Percentiles rank a stretch among this genome's conserved stretches.
These are phyloP conservation scores for Phalaenopsis aphrodite DNA, from an alignment of 106 monocot genomes.

Conservation along the genomic window DNA sequence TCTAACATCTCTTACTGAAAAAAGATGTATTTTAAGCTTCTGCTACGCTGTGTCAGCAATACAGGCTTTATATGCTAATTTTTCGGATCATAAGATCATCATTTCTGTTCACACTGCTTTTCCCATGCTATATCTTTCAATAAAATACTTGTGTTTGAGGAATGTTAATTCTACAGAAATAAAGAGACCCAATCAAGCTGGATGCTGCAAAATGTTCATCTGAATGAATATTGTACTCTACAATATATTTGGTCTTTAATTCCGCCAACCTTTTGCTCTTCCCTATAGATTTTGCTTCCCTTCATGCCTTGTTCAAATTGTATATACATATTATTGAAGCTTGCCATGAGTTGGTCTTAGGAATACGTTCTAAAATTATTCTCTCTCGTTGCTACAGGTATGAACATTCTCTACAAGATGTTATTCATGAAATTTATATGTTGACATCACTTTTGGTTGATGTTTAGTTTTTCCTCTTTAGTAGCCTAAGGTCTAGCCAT, in stretches of 20 bases:
- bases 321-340: not conserved
- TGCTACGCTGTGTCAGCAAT: not conserved
- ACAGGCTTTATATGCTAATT: not conserved
- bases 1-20: not conserved
- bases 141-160: not conserved
- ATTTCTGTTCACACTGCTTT: not conserved
- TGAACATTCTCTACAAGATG: conserved; percentile 34
- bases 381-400: conserved; percentile 41
- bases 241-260: too few species aligned
- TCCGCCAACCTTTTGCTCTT: too few species aligned
- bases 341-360: not conserved
- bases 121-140: not conserved
- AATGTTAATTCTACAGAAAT: too few species aligned
- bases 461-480: too few species aligned
- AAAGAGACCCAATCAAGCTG: too few species aligned
- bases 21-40: not conserved
- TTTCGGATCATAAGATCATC: not conserved
- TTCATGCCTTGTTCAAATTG: not conserved
- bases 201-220: too few species aligned
- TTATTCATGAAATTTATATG: conserved; percentile 55
- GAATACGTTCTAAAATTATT: not conserved
- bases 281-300: not conserved
- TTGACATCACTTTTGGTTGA: too few species aligned
- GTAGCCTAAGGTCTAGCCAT: too few species aligned
- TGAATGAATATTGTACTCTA: too few species aligned